phyloP scores from a whole-genome alignment of 2,329 filamentous ascomycete species.

The Diaporthe eres region DNA sequence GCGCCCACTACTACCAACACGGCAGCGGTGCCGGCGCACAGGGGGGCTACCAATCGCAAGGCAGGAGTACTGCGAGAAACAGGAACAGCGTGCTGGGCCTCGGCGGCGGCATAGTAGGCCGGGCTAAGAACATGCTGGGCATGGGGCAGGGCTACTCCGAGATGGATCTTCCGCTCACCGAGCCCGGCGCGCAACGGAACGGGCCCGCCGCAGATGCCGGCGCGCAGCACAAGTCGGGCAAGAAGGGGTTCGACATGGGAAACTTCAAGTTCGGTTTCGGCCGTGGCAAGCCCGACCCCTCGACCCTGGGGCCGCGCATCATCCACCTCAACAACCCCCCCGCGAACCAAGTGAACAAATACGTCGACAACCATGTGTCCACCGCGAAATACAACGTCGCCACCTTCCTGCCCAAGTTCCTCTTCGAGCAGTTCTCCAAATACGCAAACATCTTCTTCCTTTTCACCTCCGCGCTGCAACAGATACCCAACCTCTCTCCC shows the following conservation, averaged over 20 bases:
- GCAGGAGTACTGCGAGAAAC: constrained; percentile 74
- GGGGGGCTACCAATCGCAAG: constrained; percentile 64
- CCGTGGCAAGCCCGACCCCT: constrained; percentile 86
- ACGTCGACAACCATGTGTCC: constrained; percentile 96
- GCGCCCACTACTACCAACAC: constrained; percentile 86
- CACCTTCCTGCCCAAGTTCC: constrained; percentile 95
- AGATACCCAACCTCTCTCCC: constrained; percentile 94
- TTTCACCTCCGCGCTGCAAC: constrained; percentile 94
- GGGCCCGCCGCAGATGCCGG: constrained; percentile 47
- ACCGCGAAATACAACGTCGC: constrained; percentile 97
- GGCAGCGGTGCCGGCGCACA: constrained; percentile 65
- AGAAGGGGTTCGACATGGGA: constrained; percentile 70
- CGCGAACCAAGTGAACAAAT: constrained; percentile 90
- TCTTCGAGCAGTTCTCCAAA: constrained; percentile 99
- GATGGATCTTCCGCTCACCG: constrained; percentile 97
- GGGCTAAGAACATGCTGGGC: constrained; percentile 90
- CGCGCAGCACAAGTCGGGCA: constrained; percentile 62
- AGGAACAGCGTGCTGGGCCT: constrained; percentile 91
- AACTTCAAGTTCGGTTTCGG: constrained; percentile 96
- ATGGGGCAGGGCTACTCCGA: constrained; percentile 93
- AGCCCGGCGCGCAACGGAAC: constrained; percentile 65
- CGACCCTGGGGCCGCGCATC: constrained; percentile 89
- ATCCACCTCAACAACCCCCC: constrained; percentile 98
- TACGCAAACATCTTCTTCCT: constrained; percentile 99
- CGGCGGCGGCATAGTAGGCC: constrained; percentile 88